These are phyloP conservation scores for Mycena sanguinolenta DNA, from an alignment of 768 basidiomycete genomes.

Conservation along the genomic window DNA sequence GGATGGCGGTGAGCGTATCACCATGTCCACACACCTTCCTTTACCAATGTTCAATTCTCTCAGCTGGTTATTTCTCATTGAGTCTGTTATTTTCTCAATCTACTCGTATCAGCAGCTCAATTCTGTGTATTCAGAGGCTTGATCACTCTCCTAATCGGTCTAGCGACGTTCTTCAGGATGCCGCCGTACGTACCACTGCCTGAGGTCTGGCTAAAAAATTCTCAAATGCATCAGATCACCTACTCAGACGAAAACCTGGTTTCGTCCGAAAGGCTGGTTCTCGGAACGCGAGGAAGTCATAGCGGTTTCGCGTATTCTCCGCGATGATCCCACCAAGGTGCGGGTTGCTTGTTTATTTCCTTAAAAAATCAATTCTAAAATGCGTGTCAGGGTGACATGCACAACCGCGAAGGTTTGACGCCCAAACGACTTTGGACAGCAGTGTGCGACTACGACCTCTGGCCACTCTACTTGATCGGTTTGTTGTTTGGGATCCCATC, in stretches of 20 bases:
- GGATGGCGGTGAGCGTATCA: slow-evolving; percentile 61
- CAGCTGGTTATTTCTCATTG: slow-evolving; percentile 72
- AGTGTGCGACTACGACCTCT: slow-evolving; percentile 72
- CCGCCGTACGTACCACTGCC: slow-evolving; percentile 50
- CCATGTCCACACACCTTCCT: slow-evolving; percentile 1
- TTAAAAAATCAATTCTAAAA: not conserved
- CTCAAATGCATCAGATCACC: slow-evolving; percentile 50
- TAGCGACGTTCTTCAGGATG: slow-evolving; percentile 69
- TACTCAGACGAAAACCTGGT: slow-evolving; percentile 70
- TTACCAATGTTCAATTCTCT: not conserved
- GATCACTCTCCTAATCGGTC: slow-evolving; percentile 66
- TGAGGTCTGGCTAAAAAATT: not conserved
- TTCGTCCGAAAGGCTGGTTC: slow-evolving; percentile 74
- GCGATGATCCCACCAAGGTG: slow-evolving; percentile 74
- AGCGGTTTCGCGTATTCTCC: slow-evolving; percentile 69
- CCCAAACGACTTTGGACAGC: slow-evolving; percentile 65
- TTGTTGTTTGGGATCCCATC: slow-evolving; percentile 67
- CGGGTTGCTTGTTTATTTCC: not conserved
- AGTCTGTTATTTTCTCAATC: slow-evolving; percentile 43
- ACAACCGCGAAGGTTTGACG: slow-evolving; percentile 74
- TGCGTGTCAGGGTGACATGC: slow-evolving; percentile 69
- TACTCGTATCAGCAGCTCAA: not conserved
- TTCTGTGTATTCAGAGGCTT: slow-evolving; percentile 48
- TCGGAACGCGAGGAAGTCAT: slow-evolving; percentile 73
- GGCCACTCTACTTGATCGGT: slow-evolving; percentile 74